Base-by-base conservation (phyloP, 257 asterid genomes). In the Verbena officinalis region DNA sequence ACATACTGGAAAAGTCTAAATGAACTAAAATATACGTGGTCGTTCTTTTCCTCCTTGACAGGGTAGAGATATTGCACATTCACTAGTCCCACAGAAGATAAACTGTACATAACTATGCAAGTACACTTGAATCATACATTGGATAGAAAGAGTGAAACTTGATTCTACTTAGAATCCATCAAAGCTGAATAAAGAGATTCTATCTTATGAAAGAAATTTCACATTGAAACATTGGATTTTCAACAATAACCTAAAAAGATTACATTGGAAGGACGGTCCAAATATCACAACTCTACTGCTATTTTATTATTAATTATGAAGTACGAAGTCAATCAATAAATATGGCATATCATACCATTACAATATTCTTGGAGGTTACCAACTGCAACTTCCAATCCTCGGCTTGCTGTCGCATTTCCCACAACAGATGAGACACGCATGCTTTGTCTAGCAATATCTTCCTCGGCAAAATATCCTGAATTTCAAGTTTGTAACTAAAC, bases 381-480 rank as follows among this genome's bases (percentile, higher is more conserved):
- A 67, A 94, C 99, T 70, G 97, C 99, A 65, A 90, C 99, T 81
- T 94, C 96, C 77, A 94, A 77, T 67, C 99, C 99, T 83, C 96
- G 83, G 81, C 99, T 86, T 48, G 99, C 97, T 24, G 95, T 74
- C 53, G 97, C 95, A 75, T 82, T 90, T 62, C 95, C 96, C 43
- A 73, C 76, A 55, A 73, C 85, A 46, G 96, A 77, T n/a, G 97
- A 70, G 72, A 57, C 80, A 48, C 78, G 77, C 74, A 88, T 72
- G 69, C 84, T 83, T 70, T 84, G 96, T 74, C 99, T 85, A 74
- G 96, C 99, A 84, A 94, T 73, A 84, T 94, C 99, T 75, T 90
- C 99, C 80, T 94, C 99, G 43, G 97, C 99, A 83, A 94, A 90
- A 63, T 95, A 86, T 64, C 99, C 97, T 94, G 73, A 40, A 71